These are phyloP conservation scores for Penicillium sp. DNA, from an alignment of 2,329 filamentous ascomycete species.

Conservation along the genomic window DNA sequence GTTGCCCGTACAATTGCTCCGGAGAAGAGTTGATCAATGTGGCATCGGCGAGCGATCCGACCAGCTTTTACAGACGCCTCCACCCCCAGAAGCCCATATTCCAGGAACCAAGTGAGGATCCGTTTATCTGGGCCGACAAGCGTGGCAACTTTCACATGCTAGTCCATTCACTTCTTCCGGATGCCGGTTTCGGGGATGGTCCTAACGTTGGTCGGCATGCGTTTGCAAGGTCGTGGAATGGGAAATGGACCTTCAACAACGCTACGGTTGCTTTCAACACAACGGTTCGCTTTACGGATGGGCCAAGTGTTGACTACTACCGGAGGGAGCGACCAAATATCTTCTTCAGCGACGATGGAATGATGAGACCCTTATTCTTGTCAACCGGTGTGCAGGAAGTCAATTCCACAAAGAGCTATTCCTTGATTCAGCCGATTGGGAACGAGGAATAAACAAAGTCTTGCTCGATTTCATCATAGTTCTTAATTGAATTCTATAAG, in stretches of 20 bases:
- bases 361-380: constrained; percentile 49
- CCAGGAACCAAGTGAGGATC: constrained; percentile 32
- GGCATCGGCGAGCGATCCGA: constrained; percentile 11
- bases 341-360: constrained; percentile 48
- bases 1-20: constrained; percentile 13
- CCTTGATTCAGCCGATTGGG: constrained; percentile 44
- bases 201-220: constrained; percentile 36
- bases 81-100: constrained; percentile 13
- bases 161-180: constrained; percentile 35
- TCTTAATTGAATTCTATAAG: background rate
- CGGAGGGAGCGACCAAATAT: constrained; percentile 51
- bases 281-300: constrained; percentile 40
- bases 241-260: constrained; percentile 34
- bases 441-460: background rate
- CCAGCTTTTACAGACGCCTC: constrained; percentile 14
- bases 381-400: constrained; percentile 50
- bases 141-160: constrained; percentile 37
- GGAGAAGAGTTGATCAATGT: constrained; percentile 13
- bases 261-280: constrained; percentile 31
- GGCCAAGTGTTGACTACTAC: constrained; percentile 39
- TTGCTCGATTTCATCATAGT: background rate
- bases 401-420: constrained; percentile 36
- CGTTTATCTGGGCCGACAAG: constrained; percentile 40
- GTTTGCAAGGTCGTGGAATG: constrained; percentile 28
- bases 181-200: constrained; percentile 25